Base-by-base conservation (phyloP, 768 basidiomycete genomes). In the Boletus edulis region DNA sequence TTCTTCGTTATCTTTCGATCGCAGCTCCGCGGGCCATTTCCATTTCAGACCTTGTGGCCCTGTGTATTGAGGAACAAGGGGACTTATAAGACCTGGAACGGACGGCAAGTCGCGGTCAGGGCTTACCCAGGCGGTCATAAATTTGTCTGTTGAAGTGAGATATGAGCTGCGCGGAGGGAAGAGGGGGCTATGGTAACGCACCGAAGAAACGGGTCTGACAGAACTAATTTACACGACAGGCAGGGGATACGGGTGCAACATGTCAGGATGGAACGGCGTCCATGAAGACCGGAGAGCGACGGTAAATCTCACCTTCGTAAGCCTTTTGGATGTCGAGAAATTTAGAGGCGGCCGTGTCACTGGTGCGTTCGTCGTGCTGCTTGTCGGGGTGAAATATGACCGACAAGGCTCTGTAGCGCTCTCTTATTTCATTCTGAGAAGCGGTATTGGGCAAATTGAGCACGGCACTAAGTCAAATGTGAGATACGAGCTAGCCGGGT, bases 321-420 rank as follows among this genome's bases (percentile, higher is more conserved):
- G 92, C 91, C 59, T 86, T 86, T 59, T 92, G 89, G 20, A 94
- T 79, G 67, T 86, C 83, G 17, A 87, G 76, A 58, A 94, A 93
- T 47, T 80, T 81, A 32, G 78, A 76, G 24, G 83, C 80, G 1
- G 92, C 90, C 1, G 81, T 77, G 46, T 73, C 77, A 64, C 81
- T 84, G 55, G 77, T 71, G 17, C 68, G 67, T 49, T 81, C 79
- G 63, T 83, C 81, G 20, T 76, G 78, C 55, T 93, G 89, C 65
- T 86, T 87, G 78, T 96, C 92, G 1, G 92, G 92, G 62, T 96
- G 92, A 59, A 89, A 91, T 18, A 87, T 73, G 29, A 93, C 78
- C 5, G 91, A 92, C 27, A 94, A 70, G 6, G 81, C 67, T 40
- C 81, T 76, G 68, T 92, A 89, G 35, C 85, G 78, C 52, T 91